Evolutionary conservation across 768 basidiomycete genomes (phyloP), one percentile per base, ranked within the genome.

Genomic region (Lentinula guzmanii): DNA sequence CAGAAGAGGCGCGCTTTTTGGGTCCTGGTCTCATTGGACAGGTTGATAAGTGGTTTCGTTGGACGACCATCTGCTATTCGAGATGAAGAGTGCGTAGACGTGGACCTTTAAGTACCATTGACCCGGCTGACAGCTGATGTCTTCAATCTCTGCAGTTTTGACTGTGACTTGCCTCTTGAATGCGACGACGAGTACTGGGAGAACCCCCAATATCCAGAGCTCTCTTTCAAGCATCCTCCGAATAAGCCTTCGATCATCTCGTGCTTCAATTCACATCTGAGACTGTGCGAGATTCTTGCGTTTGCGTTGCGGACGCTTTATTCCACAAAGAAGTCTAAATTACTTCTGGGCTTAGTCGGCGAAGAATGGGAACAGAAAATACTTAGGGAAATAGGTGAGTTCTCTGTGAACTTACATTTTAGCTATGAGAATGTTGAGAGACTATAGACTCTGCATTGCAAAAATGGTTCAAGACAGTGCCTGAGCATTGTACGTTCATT

Each of bases 121-220:
- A 4, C 4, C 55, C 4, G 15, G 16, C 24, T 28, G 6, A 52
- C 6, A n/a, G 24, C 53, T 59, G 11, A 42, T n/a, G 42, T 83
- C 81, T 63, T 81, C 33, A 1, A 18, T 5, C 4, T 39, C 13
- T 10, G 31, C 54, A 51, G 81, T 64, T 76, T 81, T 64, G 80
- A 82, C 57, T 70, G 76, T 7, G 80, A 82, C 52, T 74, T 76
- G 21, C 83, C 84, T 0, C 67, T 80, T 1, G 79, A 79, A 42
- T 79, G 83, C 10, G 84, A 86, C 61, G 84, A 86, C 66, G 83
- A 86, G 51, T 86, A 80, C 56, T 86, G 85, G 84, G 60, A 63
- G 16, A 50, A 64, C 43, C 16, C 46, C 6, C 34, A 65, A 42
- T 28, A 56, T 56, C 52, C 58, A 21, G 50, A 54, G 16, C n/a